Percentiles rank a stretch among this genome's conserved stretches.
These are phyloP conservation scores for Fomitiporia mediterranea DNA, from an alignment of 1,284 basidiomycete genomes.

Conservation along the genomic window DNA sequence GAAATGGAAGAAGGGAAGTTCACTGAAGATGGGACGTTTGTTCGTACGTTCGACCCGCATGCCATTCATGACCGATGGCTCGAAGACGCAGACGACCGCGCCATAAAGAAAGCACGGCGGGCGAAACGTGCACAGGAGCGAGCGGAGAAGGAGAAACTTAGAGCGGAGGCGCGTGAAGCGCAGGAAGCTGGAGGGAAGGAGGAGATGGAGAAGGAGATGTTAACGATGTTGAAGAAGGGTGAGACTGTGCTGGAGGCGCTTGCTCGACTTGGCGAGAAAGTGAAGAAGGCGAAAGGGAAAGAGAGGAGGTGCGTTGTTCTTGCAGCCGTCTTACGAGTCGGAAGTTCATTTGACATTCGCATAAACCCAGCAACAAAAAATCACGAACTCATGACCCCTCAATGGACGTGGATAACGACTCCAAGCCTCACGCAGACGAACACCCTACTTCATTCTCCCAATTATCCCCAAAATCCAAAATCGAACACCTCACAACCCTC, in stretches of 20 bases:
- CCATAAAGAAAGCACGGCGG: constrained; percentile 79
- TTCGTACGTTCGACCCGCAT: constrained; percentile 84
- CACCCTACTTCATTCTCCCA: constrained; percentile 31
- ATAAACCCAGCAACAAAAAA: constrained; percentile 25
- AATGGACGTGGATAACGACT: constrained; percentile 17
- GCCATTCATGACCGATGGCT: constrained; percentile 96
- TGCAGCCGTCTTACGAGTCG: not conserved
- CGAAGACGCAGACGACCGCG: constrained; percentile 80
- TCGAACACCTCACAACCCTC: constrained; percentile 75
- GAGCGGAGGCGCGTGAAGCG: constrained; percentile 69
- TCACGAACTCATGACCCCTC: not conserved
- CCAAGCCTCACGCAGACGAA: constrained; percentile 4
- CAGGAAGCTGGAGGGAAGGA: constrained; percentile 55
- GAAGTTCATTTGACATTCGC: not conserved
- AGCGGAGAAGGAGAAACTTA: constrained; percentile 62
- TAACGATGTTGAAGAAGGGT: constrained; percentile 76
- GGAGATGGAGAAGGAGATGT: constrained; percentile 63
- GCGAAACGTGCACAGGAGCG: constrained; percentile 66
- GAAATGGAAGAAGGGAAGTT: constrained; percentile 99
- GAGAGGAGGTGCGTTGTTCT: constrained; percentile 36
- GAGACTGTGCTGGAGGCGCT: constrained; percentile 90
- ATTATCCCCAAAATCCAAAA: constrained; percentile 42
- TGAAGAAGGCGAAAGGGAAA: constrained; percentile 52
- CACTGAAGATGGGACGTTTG: constrained; percentile 87
- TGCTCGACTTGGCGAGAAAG: constrained; percentile 74